A percentile compares a stretch with the other conserved stretches of the same genome.
Evolutionary conservation across 768 basidiomycete species (phyloP).

Genomic region (Tulasnella calospora): DNA sequence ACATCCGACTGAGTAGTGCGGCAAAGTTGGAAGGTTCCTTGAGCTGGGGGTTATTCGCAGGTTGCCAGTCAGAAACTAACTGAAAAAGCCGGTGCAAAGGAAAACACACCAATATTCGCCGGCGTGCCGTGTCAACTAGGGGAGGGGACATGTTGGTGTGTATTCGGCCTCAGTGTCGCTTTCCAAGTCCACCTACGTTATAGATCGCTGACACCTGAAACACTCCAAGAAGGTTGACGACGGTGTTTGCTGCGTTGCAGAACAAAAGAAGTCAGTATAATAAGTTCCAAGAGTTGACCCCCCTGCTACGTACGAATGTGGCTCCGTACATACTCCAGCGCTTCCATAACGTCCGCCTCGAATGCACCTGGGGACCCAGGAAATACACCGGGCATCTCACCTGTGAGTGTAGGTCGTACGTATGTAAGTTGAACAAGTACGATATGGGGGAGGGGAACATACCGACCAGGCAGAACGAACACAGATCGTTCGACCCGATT

Average conservation of each 20-base stretch:
- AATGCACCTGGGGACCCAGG: constrained; percentile 27
- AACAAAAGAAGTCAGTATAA: neutral
- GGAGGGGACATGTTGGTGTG: neutral
- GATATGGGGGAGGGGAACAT: neutral
- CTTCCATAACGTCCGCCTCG: constrained; percentile 24
- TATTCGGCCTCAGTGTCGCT: neutral
- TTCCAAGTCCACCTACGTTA: constrained; percentile 3
- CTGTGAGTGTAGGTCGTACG: neutral
- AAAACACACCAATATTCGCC: constrained; percentile 19
- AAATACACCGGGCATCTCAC: neutral
- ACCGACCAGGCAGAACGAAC: constrained; percentile 23
- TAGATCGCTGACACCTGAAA: constrained; percentile 29
- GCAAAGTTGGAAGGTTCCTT: constrained; percentile 12
- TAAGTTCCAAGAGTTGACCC: neutral
- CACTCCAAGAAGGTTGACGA: constrained; percentile 27
- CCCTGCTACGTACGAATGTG: constrained; percentile 25
- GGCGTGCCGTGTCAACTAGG: constrained; percentile 12
- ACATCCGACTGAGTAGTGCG: constrained; percentile 28
- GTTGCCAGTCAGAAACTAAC: too few relatives aligned
- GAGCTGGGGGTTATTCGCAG: constrained; percentile 1
- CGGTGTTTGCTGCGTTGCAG: constrained; percentile 22
- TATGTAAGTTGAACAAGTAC: neutral
- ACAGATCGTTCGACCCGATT: constrained; percentile 30
- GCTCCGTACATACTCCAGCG: constrained; percentile 25
- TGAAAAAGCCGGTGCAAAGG: neutral